Base-by-base conservation (phyloP, 805 yeast species). In the Ogataea populi-albae region DNA sequence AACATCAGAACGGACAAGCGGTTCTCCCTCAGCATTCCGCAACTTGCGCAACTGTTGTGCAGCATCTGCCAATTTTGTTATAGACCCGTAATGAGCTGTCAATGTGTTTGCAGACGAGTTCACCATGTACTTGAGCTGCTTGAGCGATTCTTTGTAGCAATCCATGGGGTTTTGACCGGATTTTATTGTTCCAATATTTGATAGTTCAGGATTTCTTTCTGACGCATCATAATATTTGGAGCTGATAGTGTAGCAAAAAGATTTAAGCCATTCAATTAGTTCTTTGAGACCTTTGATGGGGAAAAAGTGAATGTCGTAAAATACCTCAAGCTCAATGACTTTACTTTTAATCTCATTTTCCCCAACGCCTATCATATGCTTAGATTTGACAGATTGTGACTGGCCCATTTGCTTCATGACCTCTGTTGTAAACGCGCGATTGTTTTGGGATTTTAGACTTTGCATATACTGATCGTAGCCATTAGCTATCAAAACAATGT, bases 121-220 rank as follows among this genome's bases (percentile, higher is more conserved):
- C 2, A 84, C 79, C 69, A 82, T 68, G 43, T 68, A 62, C 36
- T 75, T 77, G 44, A 83, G 68, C 38, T 80, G 81, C 34, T 71
- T 66, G 18, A 82, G 44, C 36, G 78, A 67, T 44, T 72, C 71
- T 4, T 66, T 43, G 46, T 67, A 72, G 0, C 78, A 68, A 27
- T 73, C 74, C 17, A 59, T 57, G 3, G 62, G 47, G 46, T 69
- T 72, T 9, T 63, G 57, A 0, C 84, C 84, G 5, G 84, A 76
- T 49, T 65, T 71, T 8, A 79, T 68, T 2, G 56, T 61, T 4
- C 80, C 79, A 6, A 82, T 56, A 44, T 75, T 77, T 1, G 81
- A 69, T 36, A 77, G 65, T 24, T 71, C 72, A 38, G 67, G 64
- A 50, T 77, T 73, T 43, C 86, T 57, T 41, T 76, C 71, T 23